Percentiles rank a stretch among this genome's conserved stretches.
Evolutionary conservation across 805 yeast species (phyloP).

Genomic region (Candida parachauliodes): DNA sequence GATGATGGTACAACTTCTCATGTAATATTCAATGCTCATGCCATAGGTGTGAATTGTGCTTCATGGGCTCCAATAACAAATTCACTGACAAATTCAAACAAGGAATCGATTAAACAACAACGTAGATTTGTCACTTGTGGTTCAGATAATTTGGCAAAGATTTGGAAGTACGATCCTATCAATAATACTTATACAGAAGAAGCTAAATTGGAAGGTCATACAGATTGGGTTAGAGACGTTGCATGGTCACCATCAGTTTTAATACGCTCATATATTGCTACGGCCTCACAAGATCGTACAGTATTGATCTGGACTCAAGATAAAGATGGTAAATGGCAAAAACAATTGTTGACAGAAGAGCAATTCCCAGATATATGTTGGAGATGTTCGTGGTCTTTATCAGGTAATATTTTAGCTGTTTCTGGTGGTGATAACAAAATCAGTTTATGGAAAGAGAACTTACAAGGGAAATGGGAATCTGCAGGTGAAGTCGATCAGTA

Average conservation of each 20-base stretch:
- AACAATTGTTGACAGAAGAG: slow-evolving; percentile 67
- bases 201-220: slow-evolving; percentile 79
- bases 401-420: slow-evolving; percentile 93
- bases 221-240: slow-evolving; percentile 98
- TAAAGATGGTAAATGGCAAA: slow-evolving; percentile 68
- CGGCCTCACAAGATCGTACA: slow-evolving; percentile 94
- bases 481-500: slow-evolving; percentile 94
- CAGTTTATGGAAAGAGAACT: slow-evolving; percentile 92
- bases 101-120: slow-evolving; percentile 34
- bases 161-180: slow-evolving; percentile 72
- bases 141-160: slow-evolving; percentile 87
- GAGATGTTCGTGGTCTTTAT: slow-evolving; percentile 97
- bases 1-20: slow-evolving; percentile 81
- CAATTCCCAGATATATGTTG: slow-evolving; percentile 96
- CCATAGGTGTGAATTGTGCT: slow-evolving; percentile 91
- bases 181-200: slow-evolving; percentile 64
- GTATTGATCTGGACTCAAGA: slow-evolving; percentile 95
- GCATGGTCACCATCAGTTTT: slow-evolving; percentile 95
- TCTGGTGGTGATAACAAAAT: slow-evolving; percentile 96
- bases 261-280: slow-evolving; percentile 84
- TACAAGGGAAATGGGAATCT: slow-evolving; percentile 91
- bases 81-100: slow-evolving; percentile 33
- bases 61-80: slow-evolving; percentile 79
- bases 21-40: slow-evolving; percentile 71
- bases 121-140: slow-evolving; percentile 92